Percentiles rank a stretch among this genome's conserved stretches.
These are phyloP conservation scores for Fusarium haematococcum DNA, from an alignment of 2,329 filamentous ascomycete species.

Conservation along the genomic window DNA sequence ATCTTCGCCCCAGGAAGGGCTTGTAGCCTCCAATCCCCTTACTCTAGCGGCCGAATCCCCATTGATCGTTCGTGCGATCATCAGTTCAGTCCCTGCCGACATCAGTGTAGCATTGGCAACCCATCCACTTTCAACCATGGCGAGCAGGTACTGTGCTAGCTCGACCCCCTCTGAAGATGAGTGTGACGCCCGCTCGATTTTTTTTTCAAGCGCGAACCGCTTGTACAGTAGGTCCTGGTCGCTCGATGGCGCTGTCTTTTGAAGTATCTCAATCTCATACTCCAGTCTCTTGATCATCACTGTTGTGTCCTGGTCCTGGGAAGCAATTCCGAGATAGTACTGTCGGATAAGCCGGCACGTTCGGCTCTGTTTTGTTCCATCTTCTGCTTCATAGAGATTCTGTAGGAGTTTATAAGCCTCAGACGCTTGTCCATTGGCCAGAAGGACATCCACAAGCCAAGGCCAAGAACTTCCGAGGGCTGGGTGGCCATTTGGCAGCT, in stretches of 20 bases:
- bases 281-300: neutral
- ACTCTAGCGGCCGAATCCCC: neutral
- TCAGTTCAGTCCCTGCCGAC: neutral
- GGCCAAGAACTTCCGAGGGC: neutral
- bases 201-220: neutral
- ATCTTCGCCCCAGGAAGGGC: no score
- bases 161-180: neutral
- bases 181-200: neutral
- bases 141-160: neutral
- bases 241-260: neutral
- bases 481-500: neutral
- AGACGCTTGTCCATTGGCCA: neutral
- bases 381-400: neutral
- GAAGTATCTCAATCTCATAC: neutral
- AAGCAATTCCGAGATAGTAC: neutral
- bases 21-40: neutral
- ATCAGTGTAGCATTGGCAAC: neutral
- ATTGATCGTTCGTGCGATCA: neutral
- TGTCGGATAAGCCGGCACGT: neutral
- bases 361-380: neutral
- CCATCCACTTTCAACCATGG: neutral
- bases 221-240: neutral
- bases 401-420: neutral
- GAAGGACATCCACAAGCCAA: neutral
- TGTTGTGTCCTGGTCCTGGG: neutral